Evolutionary conservation across 208 protist genomes (phyloP), one percentile per base, ranked within the genome.

Genomic region (Acanthamoeba divionensis): DNA sequence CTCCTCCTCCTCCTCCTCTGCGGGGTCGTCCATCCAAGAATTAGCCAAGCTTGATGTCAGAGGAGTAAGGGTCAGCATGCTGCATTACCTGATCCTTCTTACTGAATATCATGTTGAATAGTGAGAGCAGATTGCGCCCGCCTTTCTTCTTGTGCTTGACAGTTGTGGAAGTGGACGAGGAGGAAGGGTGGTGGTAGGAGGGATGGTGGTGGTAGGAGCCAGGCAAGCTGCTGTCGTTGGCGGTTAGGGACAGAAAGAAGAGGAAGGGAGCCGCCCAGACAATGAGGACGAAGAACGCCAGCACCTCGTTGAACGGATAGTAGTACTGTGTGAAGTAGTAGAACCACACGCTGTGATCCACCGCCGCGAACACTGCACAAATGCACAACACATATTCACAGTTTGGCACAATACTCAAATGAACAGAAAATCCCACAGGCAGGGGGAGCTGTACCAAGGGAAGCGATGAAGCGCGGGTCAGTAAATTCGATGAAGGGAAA

Each of bases 231-330:
- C 79, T 88, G 55, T 88, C 79, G 79, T 88, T 88, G 29, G 79
- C 79, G 44, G 79, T 88, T 24, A 88, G 57, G n/a, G 79, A 88
- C 33, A 88, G 57, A 60, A 88, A 88, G 79, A 88, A 88, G 26
- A 29, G 55, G 57, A 88, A 88, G 15, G 79, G 79, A 36, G 71
- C 79, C 55, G 57, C 73, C 90, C 90, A 92, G n/a, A 92, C 85
- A 63, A 89, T 87, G 38, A 92, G n/a, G 13, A 63, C 67, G 48
- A 92, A 92, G 86, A 85, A 92, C 36, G 90, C 41, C 31, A 92
- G 38, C 50, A 92, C 60, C 44, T 91, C 24, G 4, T 29, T 38
- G 71, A 92, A 92, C 21, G 90, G 90, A 52, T 89, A 92, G 69
- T 87, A 92, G 45, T 71, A 57, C 60, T 60, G 33, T 26, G 85